These are phyloP conservation scores for Coprinopsis strossmayeri DNA, from an alignment of 768 basidiomycete genomes.

Conservation along the genomic window DNA sequence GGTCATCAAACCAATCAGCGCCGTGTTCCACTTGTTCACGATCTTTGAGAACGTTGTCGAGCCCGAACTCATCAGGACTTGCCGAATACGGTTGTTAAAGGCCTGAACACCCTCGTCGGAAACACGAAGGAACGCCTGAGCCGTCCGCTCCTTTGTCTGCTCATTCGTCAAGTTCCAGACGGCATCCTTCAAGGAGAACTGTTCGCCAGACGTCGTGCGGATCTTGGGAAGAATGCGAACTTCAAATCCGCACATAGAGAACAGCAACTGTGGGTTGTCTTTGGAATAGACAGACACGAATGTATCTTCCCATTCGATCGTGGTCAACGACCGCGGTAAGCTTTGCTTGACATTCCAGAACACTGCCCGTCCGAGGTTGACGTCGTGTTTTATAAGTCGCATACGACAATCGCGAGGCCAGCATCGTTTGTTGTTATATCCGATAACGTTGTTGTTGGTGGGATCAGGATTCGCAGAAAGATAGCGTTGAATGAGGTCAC, in stretches of 20 bases:
- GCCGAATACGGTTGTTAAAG: constrained; percentile 96
- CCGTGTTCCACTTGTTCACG: constrained; percentile 97
- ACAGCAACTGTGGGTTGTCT: constrained; percentile 94
- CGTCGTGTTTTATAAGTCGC: constrained; percentile 98
- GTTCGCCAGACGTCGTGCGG: constrained; percentile 90
- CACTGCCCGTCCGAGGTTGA: constrained; percentile 95
- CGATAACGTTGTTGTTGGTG: constrained; percentile 97
- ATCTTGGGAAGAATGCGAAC: constrained; percentile 96
- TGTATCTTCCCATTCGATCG: constrained; percentile 99
- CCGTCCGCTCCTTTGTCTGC: constrained; percentile 94
- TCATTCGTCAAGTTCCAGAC: constrained; percentile 98
- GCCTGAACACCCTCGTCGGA: constrained; percentile 95
- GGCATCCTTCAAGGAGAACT: constrained; percentile 93
- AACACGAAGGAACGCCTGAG: constrained; percentile 96
- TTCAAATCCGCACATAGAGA: constrained; percentile 99
- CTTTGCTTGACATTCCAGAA: constrained; percentile 99
- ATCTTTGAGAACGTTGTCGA: constrained; percentile 99
- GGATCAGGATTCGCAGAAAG: constrained; percentile 97
- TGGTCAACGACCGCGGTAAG: constrained; percentile 89
- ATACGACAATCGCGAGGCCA: constrained; percentile 99
- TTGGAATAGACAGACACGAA: constrained; percentile 96
- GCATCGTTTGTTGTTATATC: constrained; percentile 98
- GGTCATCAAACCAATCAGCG: constrained; percentile 93
- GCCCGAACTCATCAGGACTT: constrained; percentile 97
- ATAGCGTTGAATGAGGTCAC: constrained; percentile 97